These are phyloP conservation scores for Tilletia caries DNA, from an alignment of 1,284 basidiomycete genomes.

Conservation along the genomic window DNA sequence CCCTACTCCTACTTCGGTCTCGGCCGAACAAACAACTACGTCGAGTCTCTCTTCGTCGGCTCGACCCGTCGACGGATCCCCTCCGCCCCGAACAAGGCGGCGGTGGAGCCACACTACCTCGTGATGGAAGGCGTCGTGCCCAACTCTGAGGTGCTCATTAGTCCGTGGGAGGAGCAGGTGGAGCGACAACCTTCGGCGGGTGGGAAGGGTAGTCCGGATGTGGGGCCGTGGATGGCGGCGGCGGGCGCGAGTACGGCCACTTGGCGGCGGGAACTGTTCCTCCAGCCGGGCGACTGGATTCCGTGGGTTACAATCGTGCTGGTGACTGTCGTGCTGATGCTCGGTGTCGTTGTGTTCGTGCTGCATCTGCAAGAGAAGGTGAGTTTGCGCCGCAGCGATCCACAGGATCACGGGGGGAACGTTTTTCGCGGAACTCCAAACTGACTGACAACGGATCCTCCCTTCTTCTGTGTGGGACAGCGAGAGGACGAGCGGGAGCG, in stretches of 20 bases:
- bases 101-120: conserved; percentile 65
- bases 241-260: conserved; percentile 40
- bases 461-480: conserved; percentile 55
- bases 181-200: background rate
- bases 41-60: conserved; percentile 63
- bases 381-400: conserved; percentile 13
- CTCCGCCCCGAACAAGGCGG: background rate
- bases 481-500: conserved; percentile 88
- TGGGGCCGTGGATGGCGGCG: background rate
- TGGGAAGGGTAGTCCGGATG: conserved; percentile 1
- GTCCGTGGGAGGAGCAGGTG: conserved; percentile 63
- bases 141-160: conserved; percentile 93
- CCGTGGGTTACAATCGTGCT: conserved; percentile 90
- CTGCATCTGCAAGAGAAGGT: conserved; percentile 83
- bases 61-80: conserved; percentile 31
- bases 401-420: background rate
- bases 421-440: background rate
- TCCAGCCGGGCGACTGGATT: conserved; percentile 94
- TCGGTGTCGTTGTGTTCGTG: conserved; percentile 79
- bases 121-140: conserved; percentile 95
- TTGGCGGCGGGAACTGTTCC: conserved; percentile 86
- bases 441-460: conserved; percentile 58
- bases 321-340: conserved; percentile 67
- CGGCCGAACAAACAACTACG: conserved; percentile 99
- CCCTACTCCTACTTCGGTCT: conserved; percentile 96